These are phyloP conservation scores for Collybia nuda DNA, from an alignment of 768 basidiomycete species.

Conservation along the genomic window DNA sequence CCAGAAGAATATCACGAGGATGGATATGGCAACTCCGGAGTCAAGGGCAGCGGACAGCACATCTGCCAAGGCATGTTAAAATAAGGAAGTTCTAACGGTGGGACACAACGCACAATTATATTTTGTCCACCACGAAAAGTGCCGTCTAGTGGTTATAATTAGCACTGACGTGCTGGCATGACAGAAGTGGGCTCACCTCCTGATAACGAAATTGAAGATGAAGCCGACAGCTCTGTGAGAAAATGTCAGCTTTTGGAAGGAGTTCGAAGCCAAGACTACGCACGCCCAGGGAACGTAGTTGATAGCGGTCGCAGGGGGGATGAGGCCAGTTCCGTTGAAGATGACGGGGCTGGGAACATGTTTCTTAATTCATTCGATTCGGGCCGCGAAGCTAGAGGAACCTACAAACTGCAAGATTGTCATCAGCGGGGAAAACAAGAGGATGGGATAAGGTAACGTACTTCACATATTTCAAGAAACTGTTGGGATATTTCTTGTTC, in stretches of 20 bases:
- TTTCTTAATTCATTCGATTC: neutral
- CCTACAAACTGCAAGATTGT: conserved; percentile 22
- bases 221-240: conserved; percentile 50
- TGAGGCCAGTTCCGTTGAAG: conserved; percentile 62
- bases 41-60: conserved; percentile 74
- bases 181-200: conserved; percentile 27
- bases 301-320: conserved; percentile 81
- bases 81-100: neutral
- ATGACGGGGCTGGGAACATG: conserved; percentile 42
- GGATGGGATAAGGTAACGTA: conserved; percentile 19
- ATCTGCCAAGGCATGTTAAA: neutral
- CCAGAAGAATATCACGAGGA: conserved; percentile 34
- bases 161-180: neutral
- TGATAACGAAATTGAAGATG: conserved; percentile 70
- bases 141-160: conserved; percentile 29
- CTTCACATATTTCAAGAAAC: conserved; percentile 65
- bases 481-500: conserved; percentile 59
- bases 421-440: neutral
- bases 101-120: conserved; percentile 54
- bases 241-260: neutral
- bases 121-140: conserved; percentile 74
- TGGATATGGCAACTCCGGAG: conserved; percentile 61
- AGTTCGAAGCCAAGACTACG: conserved; percentile 10
- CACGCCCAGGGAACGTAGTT: conserved; percentile 79
- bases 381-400: neutral